Base-by-base conservation (phyloP, 2,329 filamentous ascomycete genomes). In the Karstenula rhodostoma region DNA sequence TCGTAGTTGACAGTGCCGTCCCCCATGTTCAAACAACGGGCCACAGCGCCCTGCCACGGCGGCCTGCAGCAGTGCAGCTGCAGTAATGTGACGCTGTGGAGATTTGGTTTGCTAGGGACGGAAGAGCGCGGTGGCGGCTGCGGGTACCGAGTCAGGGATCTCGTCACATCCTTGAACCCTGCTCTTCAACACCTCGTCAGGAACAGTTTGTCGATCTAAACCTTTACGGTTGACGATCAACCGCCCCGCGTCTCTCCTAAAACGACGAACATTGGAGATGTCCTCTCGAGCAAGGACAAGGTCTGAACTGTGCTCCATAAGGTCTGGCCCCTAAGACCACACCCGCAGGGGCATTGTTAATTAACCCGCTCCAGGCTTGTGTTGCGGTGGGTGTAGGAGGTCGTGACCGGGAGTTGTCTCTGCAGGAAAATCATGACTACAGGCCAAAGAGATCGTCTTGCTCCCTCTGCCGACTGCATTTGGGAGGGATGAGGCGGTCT, bases 81-180 rank as follows among this genome's bases (percentile, higher is more conserved):
- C 56, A 64, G 60, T 61, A 60, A 60, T 69, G 71, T 68, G 61
- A 64, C 62, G 64, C 67, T 59, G 64, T 65, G 63, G 64, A 69
- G 61, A 62, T 61, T 55, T 62, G 25, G 56, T 62, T 50, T 60
- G 56, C 60, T 65, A 29, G 48, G 62, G 42, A 57, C 61, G 43
- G 57, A 67, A 69, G 66, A 67, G 58, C 43, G 54, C 55, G 49
- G 35, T 64, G 52, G 61, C 68, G 67, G 69, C 64, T 62, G 63
- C 59, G 64, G 61, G 58, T 67, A 70, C 63, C 71, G 70, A 73
- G 70, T 70, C 70, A 73, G 68, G 68, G 65, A 61, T 60, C 59
- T 23, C 29, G 27, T 23, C 25, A 19, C 40, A 55, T n/a, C 37
- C 56, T 37, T 52, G 50, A 48, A 44, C 55, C 46, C n/a, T 49